These are phyloP conservation scores for Umbelopsis ramanniana DNA, from an alignment of 192 early-diverging fungal species.

Conservation along the genomic window DNA sequence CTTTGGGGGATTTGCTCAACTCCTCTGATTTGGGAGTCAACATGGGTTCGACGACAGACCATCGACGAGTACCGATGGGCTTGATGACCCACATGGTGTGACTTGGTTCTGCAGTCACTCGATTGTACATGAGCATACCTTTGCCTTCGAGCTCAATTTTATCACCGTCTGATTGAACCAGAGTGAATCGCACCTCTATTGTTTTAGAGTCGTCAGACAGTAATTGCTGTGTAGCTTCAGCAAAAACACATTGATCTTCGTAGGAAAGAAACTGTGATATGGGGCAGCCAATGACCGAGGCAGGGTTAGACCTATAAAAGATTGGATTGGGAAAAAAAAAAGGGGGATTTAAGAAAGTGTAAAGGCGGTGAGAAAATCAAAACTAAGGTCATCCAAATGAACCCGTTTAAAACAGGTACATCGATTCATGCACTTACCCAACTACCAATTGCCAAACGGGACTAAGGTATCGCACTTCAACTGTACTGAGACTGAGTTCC, in stretches of 20 bases:
- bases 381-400: no score
- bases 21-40: constrained; percentile 30
- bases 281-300: constrained; percentile 47
- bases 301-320: constrained; percentile 47
- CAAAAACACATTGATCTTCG: constrained; percentile 66
- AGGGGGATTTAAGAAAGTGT: background rate
- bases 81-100: constrained; percentile 83
- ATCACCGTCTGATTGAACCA: constrained; percentile 31
- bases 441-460: constrained; percentile 71
- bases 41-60: constrained; percentile 28
- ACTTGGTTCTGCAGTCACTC: constrained; percentile 60
- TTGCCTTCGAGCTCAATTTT: constrained; percentile 79
- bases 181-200: constrained; percentile 67
- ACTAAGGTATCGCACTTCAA: constrained; percentile 64
- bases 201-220: constrained; percentile 62
- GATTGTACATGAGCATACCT: constrained; percentile 82
- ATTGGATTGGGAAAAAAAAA: constrained; percentile 26
- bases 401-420: background rate
- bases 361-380: no score
- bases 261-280: constrained; percentile 59
- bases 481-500: constrained; percentile 67
- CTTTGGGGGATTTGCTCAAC: background rate
- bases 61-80: constrained; percentile 47
- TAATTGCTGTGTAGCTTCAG: constrained; percentile 58
- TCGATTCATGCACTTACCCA: constrained; percentile 56